Conservation (phyloP, 192 early-diverging fungal genomes). For the Linnemannia hyalina region DNA sequence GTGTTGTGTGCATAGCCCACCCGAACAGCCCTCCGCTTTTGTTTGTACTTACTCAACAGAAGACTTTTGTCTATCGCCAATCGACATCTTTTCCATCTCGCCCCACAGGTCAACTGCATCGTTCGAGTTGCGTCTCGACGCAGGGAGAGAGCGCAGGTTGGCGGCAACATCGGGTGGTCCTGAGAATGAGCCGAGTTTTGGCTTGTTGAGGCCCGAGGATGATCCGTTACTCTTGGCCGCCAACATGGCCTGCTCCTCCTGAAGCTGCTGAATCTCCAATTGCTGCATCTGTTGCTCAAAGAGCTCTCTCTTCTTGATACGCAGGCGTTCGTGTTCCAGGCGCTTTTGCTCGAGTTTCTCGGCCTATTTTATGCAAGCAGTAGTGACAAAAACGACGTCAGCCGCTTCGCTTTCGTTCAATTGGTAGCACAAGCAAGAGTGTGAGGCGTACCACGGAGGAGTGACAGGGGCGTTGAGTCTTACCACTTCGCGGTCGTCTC, state of each 20-base stretch:
- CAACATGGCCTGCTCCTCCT: constrained; percentile 62
- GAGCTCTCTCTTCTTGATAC: constrained; percentile 52
- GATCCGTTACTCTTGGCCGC: constrained; percentile 46
- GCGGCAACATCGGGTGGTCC: constrained; percentile 20
- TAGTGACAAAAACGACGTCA: not conserved
- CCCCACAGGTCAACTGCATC: constrained; percentile 62
- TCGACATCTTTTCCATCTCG: constrained; percentile 57
- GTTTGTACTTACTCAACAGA: constrained; percentile 37
- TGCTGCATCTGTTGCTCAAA: constrained; percentile 66
- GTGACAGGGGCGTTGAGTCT: constrained; percentile 51
- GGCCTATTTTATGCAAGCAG: constrained; percentile 13
- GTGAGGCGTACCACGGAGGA: constrained; percentile 71
- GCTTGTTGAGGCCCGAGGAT: constrained; percentile 38
- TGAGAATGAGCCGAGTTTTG: constrained; percentile 37
- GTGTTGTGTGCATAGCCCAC: constrained; percentile 11
- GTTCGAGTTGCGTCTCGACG: constrained; percentile 79
- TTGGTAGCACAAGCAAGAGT: constrained; percentile 47
- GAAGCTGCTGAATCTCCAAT: constrained; percentile 59
- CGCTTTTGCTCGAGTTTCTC: constrained; percentile 62
- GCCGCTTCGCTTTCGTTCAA: not conserved
- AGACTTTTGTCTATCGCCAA: constrained; percentile 54
- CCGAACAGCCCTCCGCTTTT: not conserved
- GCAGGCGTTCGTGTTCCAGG: constrained; percentile 60
- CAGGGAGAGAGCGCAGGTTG: constrained; percentile 71
- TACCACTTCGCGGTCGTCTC: constrained; percentile 51